Evolutionary conservation across 495 filamentous ascomycete species (phyloP).

Genomic region (Astrothelium macrocarpum): DNA sequence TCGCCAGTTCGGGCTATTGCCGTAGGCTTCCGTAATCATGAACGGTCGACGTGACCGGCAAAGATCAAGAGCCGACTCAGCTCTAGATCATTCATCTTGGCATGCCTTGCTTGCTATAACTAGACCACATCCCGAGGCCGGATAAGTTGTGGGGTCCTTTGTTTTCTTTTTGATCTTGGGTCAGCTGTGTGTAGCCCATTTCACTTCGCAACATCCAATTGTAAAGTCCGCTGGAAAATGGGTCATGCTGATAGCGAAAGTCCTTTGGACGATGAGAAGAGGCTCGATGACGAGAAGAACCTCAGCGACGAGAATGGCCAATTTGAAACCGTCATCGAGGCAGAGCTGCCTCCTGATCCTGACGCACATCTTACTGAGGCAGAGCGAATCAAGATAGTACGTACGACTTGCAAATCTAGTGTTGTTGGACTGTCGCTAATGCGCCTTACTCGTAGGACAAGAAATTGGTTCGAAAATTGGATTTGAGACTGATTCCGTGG

Average conservation of each 20-base stretch:
- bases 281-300: neutral
- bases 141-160: too few species aligned
- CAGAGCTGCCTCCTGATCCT: neutral
- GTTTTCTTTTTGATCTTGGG: too few species aligned
- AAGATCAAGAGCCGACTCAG: neutral
- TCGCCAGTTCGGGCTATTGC: neutral
- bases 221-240: neutral
- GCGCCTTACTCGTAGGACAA: slow-evolving; percentile 26
- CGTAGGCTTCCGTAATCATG: neutral
- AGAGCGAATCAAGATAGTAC: neutral
- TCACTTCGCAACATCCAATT: neutral
- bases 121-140: too few species aligned
- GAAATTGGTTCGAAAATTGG: slow-evolving; percentile 31
- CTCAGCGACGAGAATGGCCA: neutral
- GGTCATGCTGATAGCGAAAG: neutral
- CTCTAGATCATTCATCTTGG: neutral
- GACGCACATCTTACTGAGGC: slow-evolving; percentile 1
- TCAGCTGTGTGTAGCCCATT: neutral
- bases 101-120: too few species aligned
- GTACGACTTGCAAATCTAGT: neutral
- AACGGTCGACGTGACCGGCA: neutral
- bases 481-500: slow-evolving; percentile 35
- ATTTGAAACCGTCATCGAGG: neutral
- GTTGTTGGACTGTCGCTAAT: neutral
- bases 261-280: neutral